A percentile compares a stretch with the other conserved stretches of the same genome.
These are phyloP conservation scores for Chrysosporium queenslandicum DNA, from an alignment of 2,329 filamentous ascomycete genomes.

Conservation along the genomic window DNA sequence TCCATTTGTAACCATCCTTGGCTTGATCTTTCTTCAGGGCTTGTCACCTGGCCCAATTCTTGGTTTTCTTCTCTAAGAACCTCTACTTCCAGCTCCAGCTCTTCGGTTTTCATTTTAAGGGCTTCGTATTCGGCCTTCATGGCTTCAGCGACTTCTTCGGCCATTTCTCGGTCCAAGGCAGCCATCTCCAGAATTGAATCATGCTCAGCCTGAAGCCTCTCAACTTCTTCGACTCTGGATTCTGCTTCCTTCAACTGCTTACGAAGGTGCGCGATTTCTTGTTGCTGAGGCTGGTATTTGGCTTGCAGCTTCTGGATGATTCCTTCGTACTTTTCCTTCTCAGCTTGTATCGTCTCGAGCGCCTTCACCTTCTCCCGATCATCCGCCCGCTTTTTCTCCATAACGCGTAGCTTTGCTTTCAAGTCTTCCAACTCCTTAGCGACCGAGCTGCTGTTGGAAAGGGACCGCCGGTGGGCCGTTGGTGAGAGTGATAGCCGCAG, in stretches of 20 bases:
- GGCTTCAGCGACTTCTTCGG: slow-evolving; percentile 80
- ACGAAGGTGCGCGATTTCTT: slow-evolving; percentile 66
- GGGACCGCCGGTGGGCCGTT: slow-evolving; percentile 31
- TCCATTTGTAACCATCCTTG: slow-evolving; percentile 88
- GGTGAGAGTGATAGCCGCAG: slow-evolving; percentile 19
- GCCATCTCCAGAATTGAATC: slow-evolving; percentile 79
- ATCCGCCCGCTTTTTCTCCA: slow-evolving; percentile 79
- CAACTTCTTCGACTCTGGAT: slow-evolving; percentile 56
- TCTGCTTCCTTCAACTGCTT: slow-evolving; percentile 70
- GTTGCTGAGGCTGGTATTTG: slow-evolving; percentile 76
- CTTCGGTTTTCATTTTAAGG: slow-evolving; percentile 65
- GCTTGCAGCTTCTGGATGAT: slow-evolving; percentile 85
- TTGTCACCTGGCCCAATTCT: slow-evolving; percentile 74
- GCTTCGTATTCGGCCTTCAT: slow-evolving; percentile 70
- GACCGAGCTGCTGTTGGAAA: slow-evolving; percentile 41
- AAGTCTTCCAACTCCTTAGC: slow-evolving; percentile 71
- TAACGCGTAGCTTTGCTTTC: slow-evolving; percentile 72
- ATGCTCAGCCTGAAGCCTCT: slow-evolving; percentile 68
- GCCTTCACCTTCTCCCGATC: slow-evolving; percentile 76
- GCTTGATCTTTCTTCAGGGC: slow-evolving; percentile 74
- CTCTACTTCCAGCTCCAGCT: slow-evolving; percentile 78
- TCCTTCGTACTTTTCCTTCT: slow-evolving; percentile 49
- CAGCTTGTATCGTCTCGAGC: slow-evolving; percentile 61
- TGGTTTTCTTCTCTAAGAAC: slow-evolving; percentile 78
- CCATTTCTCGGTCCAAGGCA: slow-evolving; percentile 87